Percentiles rank a stretch among this genome's conserved stretches.
These are phyloP conservation scores for Vitrella brassicaformis DNA, from an alignment of 73 alveolate genomes.

Conservation along the genomic window DNA sequence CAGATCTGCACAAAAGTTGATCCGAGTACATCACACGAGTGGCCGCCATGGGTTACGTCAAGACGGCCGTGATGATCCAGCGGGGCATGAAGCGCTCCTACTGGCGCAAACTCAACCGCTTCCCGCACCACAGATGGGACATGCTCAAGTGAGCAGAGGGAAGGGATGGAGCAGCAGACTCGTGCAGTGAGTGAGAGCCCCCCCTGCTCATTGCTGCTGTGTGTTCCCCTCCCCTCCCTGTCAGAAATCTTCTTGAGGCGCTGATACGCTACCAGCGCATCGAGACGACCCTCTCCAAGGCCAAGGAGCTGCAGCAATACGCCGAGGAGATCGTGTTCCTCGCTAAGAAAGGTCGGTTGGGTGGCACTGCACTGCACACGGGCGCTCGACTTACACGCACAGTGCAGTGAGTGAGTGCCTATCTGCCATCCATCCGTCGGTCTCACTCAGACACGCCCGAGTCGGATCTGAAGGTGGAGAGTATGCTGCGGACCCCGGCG, in stretches of 20 bases:
- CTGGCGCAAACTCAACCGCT: not conserved
- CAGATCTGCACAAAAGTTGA: too few species aligned
- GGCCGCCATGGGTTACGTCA: not conserved
- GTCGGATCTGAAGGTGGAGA: constrained; percentile 5
- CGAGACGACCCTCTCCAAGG: constrained; percentile 19
- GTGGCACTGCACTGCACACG: constrained; percentile 6
- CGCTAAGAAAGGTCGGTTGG: constrained; percentile 16
- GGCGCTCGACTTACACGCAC: not conserved
- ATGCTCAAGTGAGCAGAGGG: not conserved
- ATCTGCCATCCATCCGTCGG: too few species aligned
- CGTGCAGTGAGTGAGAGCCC: too few species aligned
- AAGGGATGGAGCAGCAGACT: not conserved
- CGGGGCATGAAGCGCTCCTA: not conserved
- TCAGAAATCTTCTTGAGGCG: not conserved
- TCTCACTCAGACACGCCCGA: not conserved
- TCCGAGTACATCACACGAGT: too few species aligned
- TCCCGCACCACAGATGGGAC: not conserved
- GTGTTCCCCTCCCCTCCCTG: not conserved
- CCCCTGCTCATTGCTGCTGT: not conserved
- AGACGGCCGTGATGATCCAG: not conserved
- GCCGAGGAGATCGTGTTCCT: constrained; percentile 28
- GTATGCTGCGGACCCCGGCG: constrained; percentile 16
- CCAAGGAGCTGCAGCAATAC: constrained; percentile 31
- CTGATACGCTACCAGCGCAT: constrained; percentile 6
- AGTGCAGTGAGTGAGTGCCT: not conserved